Percentiles rank a stretch among this genome's conserved stretches.
These are phyloP conservation scores for Exophiala spinifera DNA, from an alignment of 2,329 filamentous ascomycete genomes.

Conservation along the genomic window DNA sequence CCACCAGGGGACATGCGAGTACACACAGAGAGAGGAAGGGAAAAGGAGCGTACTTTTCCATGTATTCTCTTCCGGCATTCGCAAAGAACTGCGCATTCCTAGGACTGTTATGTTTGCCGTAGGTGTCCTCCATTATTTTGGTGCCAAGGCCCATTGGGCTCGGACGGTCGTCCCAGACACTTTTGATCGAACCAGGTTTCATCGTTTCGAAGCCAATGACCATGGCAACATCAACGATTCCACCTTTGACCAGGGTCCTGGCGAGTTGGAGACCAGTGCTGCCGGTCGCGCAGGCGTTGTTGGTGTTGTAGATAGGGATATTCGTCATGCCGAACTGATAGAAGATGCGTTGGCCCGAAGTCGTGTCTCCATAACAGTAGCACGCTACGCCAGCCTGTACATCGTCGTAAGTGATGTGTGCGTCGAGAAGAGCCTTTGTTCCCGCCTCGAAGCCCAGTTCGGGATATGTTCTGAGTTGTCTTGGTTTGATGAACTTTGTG, in stretches of 20 bases:
- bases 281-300: slow-evolving; percentile 97
- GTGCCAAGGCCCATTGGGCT: slow-evolving; percentile 71
- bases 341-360: slow-evolving; percentile 92
- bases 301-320: slow-evolving; percentile 89
- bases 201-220: slow-evolving; percentile 98
- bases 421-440: slow-evolving; percentile 54
- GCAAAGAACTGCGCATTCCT: slow-evolving; percentile 91
- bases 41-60: slow-evolving; percentile 67
- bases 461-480: slow-evolving; percentile 32
- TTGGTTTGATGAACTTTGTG: slow-evolving; percentile 82
- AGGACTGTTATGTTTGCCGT: slow-evolving; percentile 76
- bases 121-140: slow-evolving; percentile 77
- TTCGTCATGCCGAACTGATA: slow-evolving; percentile 98
- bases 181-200: slow-evolving; percentile 80
- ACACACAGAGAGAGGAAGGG: not conserved
- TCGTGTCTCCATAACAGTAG: slow-evolving; percentile 96
- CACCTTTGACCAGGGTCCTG: slow-evolving; percentile 71
- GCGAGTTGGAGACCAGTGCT: slow-evolving; percentile 84
- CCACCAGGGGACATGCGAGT: not conserved
- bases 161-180: slow-evolving; percentile 77
- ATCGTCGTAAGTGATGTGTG: slow-evolving; percentile 93
- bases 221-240: slow-evolving; percentile 80
- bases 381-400: slow-evolving; percentile 91
- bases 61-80: slow-evolving; percentile 89
- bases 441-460: slow-evolving; percentile 35